Evolutionary conservation across 768 basidiomycete species (phyloP).

Genomic region (Boletus reticuloceps): DNA sequence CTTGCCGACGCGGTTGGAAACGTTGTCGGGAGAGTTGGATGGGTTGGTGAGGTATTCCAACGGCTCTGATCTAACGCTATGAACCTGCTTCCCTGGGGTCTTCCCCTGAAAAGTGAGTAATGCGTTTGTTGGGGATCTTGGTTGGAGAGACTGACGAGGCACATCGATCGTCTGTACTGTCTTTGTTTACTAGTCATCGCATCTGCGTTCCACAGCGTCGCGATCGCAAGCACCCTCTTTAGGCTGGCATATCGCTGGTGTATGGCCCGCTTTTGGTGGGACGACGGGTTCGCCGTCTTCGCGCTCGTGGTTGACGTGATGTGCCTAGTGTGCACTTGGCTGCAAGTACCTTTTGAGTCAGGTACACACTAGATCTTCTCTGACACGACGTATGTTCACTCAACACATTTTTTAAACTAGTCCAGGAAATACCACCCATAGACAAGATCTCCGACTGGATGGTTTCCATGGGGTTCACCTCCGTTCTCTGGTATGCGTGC

Average conservation of each 20-base stretch:
- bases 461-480: slow-evolving; percentile 9
- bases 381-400: not conserved
- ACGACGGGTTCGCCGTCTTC: slow-evolving; percentile 23
- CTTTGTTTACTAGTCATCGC: slow-evolving; percentile 12
- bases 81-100: no score
- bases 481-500: slow-evolving; percentile 20
- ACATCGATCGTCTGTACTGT: no score
- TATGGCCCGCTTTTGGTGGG: slow-evolving; percentile 28
- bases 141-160: no score
- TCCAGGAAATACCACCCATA: not conserved
- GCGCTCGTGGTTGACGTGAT: slow-evolving; percentile 19
- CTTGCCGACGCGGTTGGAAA: slow-evolving; percentile 52
- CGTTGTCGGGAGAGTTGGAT: slow-evolving; percentile 67
- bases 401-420: not conserved
- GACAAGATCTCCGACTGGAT: slow-evolving; percentile 11
- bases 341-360: not conserved
- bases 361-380: not conserved
- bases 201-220: slow-evolving; percentile 14
- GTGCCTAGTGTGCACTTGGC: slow-evolving; percentile 8
- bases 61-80: no score
- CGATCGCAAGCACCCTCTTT: slow-evolving; percentile 24
- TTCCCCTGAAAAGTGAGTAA: no score
- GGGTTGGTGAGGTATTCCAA: slow-evolving; percentile 57
- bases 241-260: slow-evolving; percentile 20
- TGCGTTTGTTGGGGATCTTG: no score